phyloP scores from a whole-genome alignment of 805 yeast species.

The Yueomyces sp. region DNA sequence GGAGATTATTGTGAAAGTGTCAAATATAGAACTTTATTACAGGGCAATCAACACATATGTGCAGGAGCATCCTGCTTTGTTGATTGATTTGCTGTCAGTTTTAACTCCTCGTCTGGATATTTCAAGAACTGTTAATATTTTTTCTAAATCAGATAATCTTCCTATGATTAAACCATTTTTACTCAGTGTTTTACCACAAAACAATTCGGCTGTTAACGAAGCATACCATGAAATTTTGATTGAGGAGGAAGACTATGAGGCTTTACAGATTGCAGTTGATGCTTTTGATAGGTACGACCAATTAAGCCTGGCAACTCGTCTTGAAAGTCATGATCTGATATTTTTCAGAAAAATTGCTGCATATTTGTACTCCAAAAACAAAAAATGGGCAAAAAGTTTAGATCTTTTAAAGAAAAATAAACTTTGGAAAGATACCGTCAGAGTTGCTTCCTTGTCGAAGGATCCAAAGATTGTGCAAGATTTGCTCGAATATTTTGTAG shows the following conservation, averaged over 20 bases:
- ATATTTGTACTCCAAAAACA: constrained; percentile 80
- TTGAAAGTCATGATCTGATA: constrained; percentile 80
- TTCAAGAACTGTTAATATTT: constrained; percentile 88
- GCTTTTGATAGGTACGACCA: constrained; percentile 85
- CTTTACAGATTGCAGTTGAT: constrained; percentile 77
- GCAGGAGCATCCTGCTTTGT: constrained; percentile 79
- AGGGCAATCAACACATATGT: constrained; percentile 93
- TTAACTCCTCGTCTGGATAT: constrained; percentile 84
- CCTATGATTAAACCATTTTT: constrained; percentile 94
- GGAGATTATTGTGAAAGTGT: constrained; percentile 87
- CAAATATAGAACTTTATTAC: constrained; percentile 92
- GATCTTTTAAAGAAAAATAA: constrained; percentile 81
- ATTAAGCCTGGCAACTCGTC: constrained; percentile 78
- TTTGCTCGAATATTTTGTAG: constrained; percentile 80
- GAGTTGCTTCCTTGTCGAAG: constrained; percentile 75
- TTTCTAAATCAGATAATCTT: constrained; percentile 88
- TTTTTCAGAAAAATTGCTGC: constrained; percentile 97
- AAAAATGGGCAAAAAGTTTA: constrained; percentile 85
- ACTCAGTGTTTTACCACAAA: constrained; percentile 80
- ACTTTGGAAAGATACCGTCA: constrained; percentile 88
- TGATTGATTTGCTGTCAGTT: constrained; percentile 74
- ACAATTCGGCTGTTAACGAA: constrained; percentile 79
- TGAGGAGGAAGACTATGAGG: constrained; percentile 92
- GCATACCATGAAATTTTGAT: constrained; percentile 92
- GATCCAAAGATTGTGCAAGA: constrained; percentile 79